A percentile compares a stretch with the other conserved stretches of the same genome.
These are phyloP conservation scores for Didymella keratinophila DNA, from an alignment of 2,329 filamentous ascomycete species.

Conservation along the genomic window DNA sequence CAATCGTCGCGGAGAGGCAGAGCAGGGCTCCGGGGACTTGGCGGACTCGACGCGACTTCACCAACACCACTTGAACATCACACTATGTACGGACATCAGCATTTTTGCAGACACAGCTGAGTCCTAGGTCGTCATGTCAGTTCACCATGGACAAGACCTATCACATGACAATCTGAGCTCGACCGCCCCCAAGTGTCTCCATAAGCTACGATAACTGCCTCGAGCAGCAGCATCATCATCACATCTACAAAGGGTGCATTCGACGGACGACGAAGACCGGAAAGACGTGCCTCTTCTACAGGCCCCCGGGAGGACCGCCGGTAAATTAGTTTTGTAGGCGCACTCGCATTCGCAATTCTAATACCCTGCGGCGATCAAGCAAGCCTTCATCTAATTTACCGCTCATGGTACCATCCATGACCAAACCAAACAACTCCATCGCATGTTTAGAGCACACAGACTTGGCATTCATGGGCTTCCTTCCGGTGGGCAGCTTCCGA, in stretches of 20 bases:
- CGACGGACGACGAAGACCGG: neutral
- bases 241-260: neutral
- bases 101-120: too few relatives aligned
- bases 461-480: neutral
- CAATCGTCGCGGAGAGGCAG: constrained; percentile 10
- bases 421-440: neutral
- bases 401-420: neutral
- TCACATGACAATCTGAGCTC: too few relatives aligned
- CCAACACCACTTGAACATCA: too few relatives aligned
- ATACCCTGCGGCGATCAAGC: neutral
- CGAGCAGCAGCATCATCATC: neutral
- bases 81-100: too few relatives aligned
- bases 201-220: too few relatives aligned
- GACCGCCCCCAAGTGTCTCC: too few relatives aligned
- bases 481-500: neutral
- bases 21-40: neutral
- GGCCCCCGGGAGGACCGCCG: neutral
- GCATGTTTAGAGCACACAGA: neutral
- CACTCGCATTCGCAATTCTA: too few relatives aligned
- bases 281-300: neutral
- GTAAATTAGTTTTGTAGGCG: too few relatives aligned
- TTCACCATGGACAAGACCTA: too few relatives aligned
- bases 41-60: neutral
- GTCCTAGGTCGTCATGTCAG: too few relatives aligned
- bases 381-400: neutral